Conservation (phyloP, 2,329 filamentous ascomycete genomes). For the Colletotrichum sansevieriae region DNA sequence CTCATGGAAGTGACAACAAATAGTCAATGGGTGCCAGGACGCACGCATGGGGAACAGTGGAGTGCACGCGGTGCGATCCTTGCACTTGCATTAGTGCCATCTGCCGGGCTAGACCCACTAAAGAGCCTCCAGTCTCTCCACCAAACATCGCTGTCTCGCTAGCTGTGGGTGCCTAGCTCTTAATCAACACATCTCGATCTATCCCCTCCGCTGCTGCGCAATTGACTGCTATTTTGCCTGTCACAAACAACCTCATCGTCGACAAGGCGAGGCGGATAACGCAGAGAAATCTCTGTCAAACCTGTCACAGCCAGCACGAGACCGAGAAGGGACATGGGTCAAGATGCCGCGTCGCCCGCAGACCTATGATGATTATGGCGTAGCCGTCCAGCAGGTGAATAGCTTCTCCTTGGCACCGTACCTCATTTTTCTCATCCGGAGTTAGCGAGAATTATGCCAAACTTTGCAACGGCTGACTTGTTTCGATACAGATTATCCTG, state of each 20-base stretch:
- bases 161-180: too few species aligned
- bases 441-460: not conserved
- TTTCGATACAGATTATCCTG: slow-evolving; percentile 80
- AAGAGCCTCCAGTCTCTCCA: slow-evolving; percentile 2
- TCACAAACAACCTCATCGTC: not conserved
- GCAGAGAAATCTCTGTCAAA: too few species aligned
- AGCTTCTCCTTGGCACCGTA: slow-evolving; percentile 22
- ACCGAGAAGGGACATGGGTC: not conserved
- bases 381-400: slow-evolving; percentile 60
- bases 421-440: not conserved
- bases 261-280: too few species aligned
- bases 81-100: slow-evolving; percentile 12
- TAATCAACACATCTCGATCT: not conserved
- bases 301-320: not conserved
- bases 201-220: not conserved
- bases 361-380: slow-evolving; percentile 61
- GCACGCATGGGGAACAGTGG: not conserved
- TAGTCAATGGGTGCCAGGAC: too few species aligned
- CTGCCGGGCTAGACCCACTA: not conserved
- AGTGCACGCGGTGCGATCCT: not conserved
- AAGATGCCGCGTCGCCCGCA: slow-evolving; percentile 61
- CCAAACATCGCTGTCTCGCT: not conserved
- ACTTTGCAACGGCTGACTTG: not conserved
- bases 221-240: not conserved
- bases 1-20: too few species aligned